Percentiles rank a stretch among this genome's conserved stretches.
phyloP scores from a whole-genome alignment of 345 rosid genomes.

The Hirschfeldia incana region DNA sequence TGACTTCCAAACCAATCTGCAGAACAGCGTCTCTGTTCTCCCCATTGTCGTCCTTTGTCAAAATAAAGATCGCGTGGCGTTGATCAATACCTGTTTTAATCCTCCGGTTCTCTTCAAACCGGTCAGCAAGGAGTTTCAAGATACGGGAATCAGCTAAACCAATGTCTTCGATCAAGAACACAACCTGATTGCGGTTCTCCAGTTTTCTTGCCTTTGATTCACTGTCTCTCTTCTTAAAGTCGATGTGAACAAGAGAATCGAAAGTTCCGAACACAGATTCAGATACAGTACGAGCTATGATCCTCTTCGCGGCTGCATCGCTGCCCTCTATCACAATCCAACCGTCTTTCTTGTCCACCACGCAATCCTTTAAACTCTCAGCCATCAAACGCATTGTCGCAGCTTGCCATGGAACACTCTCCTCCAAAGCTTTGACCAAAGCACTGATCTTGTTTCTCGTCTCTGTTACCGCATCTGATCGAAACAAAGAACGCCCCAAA shows the following conservation, averaged over 20 bases:
- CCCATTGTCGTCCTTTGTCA: constrained; percentile 48
- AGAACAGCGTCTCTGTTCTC: constrained; percentile 48
- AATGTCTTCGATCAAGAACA: constrained; percentile 68
- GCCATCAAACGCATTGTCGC: constrained; percentile 54
- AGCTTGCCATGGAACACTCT: constrained; percentile 67
- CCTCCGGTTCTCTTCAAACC: constrained; percentile 37
- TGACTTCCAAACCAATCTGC: constrained; percentile 53
- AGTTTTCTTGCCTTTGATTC: constrained; percentile 35
- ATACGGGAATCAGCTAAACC: constrained; percentile 56
- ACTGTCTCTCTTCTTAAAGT: constrained; percentile 43
- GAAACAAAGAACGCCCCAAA: constrained; percentile 53
- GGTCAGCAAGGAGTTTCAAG: constrained; percentile 55
- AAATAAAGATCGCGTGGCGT: constrained; percentile 52
- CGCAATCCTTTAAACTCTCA: constrained; percentile 46
- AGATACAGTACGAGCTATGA: constrained; percentile 63
- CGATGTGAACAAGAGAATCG: constrained; percentile 54
- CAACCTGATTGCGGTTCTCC: constrained; percentile 45
- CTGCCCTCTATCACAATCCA: constrained; percentile 74
- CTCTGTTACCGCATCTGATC: constrained; percentile 34
- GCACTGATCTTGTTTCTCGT: constrained; percentile 19
- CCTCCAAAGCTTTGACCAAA: constrained; percentile 53
- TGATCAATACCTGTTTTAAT: not conserved
- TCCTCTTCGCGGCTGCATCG: constrained; percentile 64
- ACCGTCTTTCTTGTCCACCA: constrained; percentile 43
- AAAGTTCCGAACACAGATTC: constrained; percentile 58